Percentiles rank a stretch among this genome's conserved stretches.
Conservation (phyloP, 345 rosid species). For the Capsella bursapastoris region DNA sequence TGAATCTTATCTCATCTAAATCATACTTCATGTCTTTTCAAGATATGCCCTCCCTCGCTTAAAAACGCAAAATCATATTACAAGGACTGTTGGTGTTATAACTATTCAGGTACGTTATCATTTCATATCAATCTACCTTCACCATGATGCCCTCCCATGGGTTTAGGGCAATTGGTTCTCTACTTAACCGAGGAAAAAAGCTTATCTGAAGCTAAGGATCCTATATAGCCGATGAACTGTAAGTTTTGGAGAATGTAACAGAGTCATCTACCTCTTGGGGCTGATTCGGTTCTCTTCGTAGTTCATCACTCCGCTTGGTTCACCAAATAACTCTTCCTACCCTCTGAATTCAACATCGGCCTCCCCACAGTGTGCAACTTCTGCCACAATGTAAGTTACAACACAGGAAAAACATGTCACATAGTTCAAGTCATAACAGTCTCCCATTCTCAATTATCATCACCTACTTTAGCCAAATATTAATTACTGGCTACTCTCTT, state of each 20-base stretch:
- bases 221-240: background rate
- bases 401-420: conserved; percentile 59
- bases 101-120: background rate
- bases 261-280: conserved; percentile 71
- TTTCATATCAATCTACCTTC: background rate
- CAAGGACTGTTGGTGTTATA: background rate
- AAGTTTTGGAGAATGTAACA: conserved; percentile 15
- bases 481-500: conserved; percentile 4
- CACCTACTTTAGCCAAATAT: conserved; percentile 9
- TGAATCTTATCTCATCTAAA: background rate
- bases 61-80: too few relatives aligned
- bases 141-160: background rate
- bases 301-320: conserved; percentile 97
- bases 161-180: background rate
- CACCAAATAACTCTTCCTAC: conserved; percentile 89
- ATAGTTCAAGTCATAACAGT: conserved; percentile 3
- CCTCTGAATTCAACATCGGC: conserved; percentile 78
- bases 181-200: conserved; percentile 16
- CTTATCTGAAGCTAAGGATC: conserved; percentile 7
- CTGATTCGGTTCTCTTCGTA: conserved; percentile 84
- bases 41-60: background rate
- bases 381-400: conserved; percentile 98
- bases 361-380: conserved; percentile 96
- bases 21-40: background rate
- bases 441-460: conserved; percentile 4